Evolutionary conservation across 371 early-diverging fungal species (phyloP), one percentile per base, ranked within the genome.

Genomic region (Mortierella sp.): DNA sequence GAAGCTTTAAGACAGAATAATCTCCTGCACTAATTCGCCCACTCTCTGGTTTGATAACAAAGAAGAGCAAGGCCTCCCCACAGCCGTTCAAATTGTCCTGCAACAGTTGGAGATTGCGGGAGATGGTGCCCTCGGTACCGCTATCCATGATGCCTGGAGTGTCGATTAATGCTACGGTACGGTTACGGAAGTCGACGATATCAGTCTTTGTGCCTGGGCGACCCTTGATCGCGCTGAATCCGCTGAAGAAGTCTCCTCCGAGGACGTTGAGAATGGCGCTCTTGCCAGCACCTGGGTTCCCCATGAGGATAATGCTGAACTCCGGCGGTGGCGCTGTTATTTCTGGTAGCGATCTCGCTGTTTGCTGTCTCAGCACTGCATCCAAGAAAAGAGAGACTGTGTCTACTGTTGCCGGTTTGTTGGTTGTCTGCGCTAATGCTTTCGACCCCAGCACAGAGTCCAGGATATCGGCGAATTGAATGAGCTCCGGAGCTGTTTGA

Each of bases 181-280:
- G 38, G 3, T 24, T 24, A 0, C 24, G 38, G 44, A 38, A 10
- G 6, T 24, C 24, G 10, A 68, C 68, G 10, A 0, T 68, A 1
- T 24, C 3, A 0, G 6, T 34, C 19, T 38, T 38, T 0, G 68
- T 38, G 24, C 68, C 68, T 38, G 38, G 68, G 24, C 38, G 21
- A 2, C 68, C 68, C 0, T 1, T 11, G 24, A 68, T 38, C 3
- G 8, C 24, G 10, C 21, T 38, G 1, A 68, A 68, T 0, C 68
- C 68, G 44, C 44, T 68, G 68, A 2, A 21, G 11, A 73, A 73
- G 5, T 7, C 1, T n/a, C 73, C 73, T 28, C 73, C 73, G 38
- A 73, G 55, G 8, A 26, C 42, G 13, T 73, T 73, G 73, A 73
- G 73, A 26, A 73, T 13, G 24, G 73, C 42, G 24, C 73, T 73